Evolutionary conservation across 192 early-diverging fungal species (phyloP), one percentile per base, ranked within the genome.

Genomic region (Pilaira anomala): DNA sequence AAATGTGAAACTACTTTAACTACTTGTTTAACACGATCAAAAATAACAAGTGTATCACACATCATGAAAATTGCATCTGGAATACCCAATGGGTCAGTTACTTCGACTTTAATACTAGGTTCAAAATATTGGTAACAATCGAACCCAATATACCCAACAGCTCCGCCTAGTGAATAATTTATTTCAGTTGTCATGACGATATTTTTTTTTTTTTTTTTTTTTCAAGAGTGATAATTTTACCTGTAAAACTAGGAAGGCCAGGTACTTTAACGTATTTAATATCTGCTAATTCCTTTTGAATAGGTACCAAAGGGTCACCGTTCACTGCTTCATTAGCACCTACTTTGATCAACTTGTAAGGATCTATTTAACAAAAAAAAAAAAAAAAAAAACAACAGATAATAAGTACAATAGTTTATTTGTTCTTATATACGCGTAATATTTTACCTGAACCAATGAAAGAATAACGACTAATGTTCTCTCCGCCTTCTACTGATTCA

Each of bases 91-190:
- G 92, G 88, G 68, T 99, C 97, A 19, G 83, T 72, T 25, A 98
- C 69, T 11, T 87, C 82, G 49, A 85, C 80, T 42, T 84, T 88
- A 1, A 93, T 92, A 48, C 88, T 88, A 8, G 96, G 95, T 78
- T 99, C 97, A 88, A 99, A 99, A 73, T 96, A 92, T 73, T 91
- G 89, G 46, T 97, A 88, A 62, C 96, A 98, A 73, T 99, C 97
- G 77, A 95, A 99, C 45, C 89, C 82, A 57, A 99, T 92, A 74
- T 96, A 99, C 18, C 97, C 97, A 54, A 99, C 88, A 3, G 96
- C 97, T 24, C 97, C 97, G 70, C 96, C 95, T 68, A 73, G 74
- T 30, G 62, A 29, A 19, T 1, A 59, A 78, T 8, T 73, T 26
- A 61, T 48, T 11, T 65, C 59, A 46, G 14, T n/a, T n/a, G n/a